Base-by-base conservation (phyloP, 139 green algal species). In the Coelastrella sp. region DNA sequence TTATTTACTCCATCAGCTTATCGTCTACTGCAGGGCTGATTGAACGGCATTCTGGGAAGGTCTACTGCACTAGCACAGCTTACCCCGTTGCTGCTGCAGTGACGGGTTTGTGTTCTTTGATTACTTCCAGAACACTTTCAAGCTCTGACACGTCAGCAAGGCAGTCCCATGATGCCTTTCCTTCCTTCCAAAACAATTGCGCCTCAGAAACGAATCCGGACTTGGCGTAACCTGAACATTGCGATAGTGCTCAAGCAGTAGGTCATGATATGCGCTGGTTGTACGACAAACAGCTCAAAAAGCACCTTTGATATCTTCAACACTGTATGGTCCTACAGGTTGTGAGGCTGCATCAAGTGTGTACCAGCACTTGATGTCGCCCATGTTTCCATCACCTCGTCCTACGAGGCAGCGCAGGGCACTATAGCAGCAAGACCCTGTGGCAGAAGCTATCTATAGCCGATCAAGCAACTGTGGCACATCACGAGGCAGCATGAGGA, bases 251-350 rank as follows among this genome's bases (percentile, higher is more conserved):
- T 38, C 62, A 38, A 41, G 27, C 35, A 7, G 3, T 6, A 27
- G 11, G 25, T n/a, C 5, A n/a, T 15, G 7, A 59, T 23, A 0
- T 15, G 48, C 13, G 48, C 48, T 57, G 48, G 48, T 15, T 32
- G 53, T 27, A 64, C 6, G 2, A 64, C 17, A 9, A 27, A 9
- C 30, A 9, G 21, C 2, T 64, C 11, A 57, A 57, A n/a, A 15
- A 69, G 2, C 53, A 91, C 88, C 81, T 71, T 63, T 71, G 0
- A 91, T 37, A 6, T 76, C 85, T 2, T 48, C 30, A 27, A 89
- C 66, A 19, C 63, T 80, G 69, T 89, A 91, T 21, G 88, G 88
- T 9, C 88, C 88, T 13, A 88, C 66, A 27, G 88, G 85, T 23
- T 77, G 53, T 34, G 72, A 85, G 15, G 64, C 69, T 9, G 80